Evolutionary conservation across 1,139 yeast species (phyloP).

Genomic region (Pichia sp.): DNA sequence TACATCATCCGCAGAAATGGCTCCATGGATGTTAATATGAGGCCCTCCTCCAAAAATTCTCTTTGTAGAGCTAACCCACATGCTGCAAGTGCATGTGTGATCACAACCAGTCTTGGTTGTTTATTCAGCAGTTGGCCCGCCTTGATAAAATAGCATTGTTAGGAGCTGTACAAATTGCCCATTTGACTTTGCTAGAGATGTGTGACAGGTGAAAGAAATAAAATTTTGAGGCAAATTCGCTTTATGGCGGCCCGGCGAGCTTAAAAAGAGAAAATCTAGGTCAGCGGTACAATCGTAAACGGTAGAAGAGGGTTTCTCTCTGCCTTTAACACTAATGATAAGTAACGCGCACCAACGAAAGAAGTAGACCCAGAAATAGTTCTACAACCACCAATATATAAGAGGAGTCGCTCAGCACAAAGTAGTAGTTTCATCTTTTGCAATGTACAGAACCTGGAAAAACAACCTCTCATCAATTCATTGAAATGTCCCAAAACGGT

Average conservation of each 20-base stretch:
- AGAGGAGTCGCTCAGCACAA: neutral
- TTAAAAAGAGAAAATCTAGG: neutral
- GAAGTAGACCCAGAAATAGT: too few relatives aligned
- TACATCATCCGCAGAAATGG: neutral
- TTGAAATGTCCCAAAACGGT: conserved; percentile 8
- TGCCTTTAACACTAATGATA: too few relatives aligned
- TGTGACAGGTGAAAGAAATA: neutral
- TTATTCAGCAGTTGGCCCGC: neutral
- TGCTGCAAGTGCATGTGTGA: neutral
- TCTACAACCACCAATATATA: too few relatives aligned
- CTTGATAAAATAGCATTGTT: too few relatives aligned
- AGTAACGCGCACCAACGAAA: too few relatives aligned
- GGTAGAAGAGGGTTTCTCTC: neutral
- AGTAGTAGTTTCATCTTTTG: neutral
- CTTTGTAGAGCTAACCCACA: neutral
- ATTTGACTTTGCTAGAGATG: too few relatives aligned
- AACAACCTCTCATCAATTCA: neutral
- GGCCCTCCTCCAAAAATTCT: neutral
- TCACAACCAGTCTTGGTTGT: neutral
- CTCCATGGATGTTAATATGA: neutral
- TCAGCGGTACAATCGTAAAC: neutral
- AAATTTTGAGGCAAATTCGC: neutral
- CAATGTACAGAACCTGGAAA: neutral
- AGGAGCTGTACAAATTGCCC: too few relatives aligned
- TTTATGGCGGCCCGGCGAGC: neutral